Evolutionary conservation across 306 rosid genomes (phyloP).

Genomic region (Hippophae rhamnoides): DNA sequence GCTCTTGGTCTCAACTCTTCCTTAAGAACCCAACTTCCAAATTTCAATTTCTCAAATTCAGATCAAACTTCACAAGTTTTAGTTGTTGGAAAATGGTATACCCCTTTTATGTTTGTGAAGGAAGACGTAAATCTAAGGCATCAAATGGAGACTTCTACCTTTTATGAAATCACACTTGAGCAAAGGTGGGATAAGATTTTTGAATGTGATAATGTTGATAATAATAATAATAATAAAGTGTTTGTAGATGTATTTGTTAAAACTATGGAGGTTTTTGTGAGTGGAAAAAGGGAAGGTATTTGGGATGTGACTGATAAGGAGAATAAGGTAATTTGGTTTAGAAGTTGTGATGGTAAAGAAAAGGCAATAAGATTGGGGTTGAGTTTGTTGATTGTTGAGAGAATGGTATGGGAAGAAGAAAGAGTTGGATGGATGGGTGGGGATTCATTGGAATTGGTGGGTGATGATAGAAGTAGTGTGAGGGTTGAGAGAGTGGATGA

Average conservation of each 20-base stretch:
- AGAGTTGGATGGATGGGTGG: constrained; percentile 32
- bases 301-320: neutral
- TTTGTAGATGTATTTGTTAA: neutral
- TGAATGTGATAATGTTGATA: constrained; percentile 21
- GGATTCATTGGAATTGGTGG: neutral
- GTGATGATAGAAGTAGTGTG: constrained; percentile 12
- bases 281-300: neutral
- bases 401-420: constrained; percentile 41
- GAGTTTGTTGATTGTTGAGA: constrained; percentile 41
- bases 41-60: constrained; percentile 20
- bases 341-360: constrained; percentile 23
- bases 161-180: constrained; percentile 52
- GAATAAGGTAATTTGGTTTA: constrained; percentile 38
- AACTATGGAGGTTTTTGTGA: neutral
- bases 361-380: constrained; percentile 39
- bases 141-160: constrained; percentile 56
- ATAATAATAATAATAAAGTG: neutral
- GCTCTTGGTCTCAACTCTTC: constrained; percentile 39
- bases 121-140: constrained; percentile 25
- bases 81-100: constrained; percentile 73
- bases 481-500: constrained; percentile 38
- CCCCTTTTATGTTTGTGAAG: constrained; percentile 63
- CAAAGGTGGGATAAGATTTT: constrained; percentile 77
- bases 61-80: constrained; percentile 1
- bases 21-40: constrained; percentile 32